Conservation (phyloP, 2,329 filamentous ascomycete species). For the Trichoderma cornu-damae region DNA sequence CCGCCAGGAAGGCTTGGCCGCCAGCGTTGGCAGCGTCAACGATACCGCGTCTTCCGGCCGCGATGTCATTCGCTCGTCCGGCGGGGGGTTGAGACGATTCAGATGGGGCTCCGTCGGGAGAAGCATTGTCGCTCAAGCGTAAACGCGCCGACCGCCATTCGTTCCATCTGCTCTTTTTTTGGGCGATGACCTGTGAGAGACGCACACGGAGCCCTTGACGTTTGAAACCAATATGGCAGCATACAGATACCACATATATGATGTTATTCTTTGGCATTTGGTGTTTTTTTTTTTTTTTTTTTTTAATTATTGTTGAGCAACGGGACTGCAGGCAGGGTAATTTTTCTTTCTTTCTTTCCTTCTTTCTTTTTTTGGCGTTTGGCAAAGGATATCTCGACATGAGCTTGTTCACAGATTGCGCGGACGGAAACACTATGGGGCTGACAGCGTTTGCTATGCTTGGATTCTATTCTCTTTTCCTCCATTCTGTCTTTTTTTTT, state of each 20-base stretch:
- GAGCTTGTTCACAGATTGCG: constrained; percentile 15
- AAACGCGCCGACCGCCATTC: constrained; percentile 1
- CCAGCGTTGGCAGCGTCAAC: constrained; percentile 40
- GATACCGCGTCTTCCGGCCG: constrained; percentile 46
- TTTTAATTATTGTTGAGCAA: too few relatives aligned
- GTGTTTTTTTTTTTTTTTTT: not conserved
- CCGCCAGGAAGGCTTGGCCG: constrained; percentile 51
- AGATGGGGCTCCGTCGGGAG: constrained; percentile 50
- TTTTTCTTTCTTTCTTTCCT: too few relatives aligned
- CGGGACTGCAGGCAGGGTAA: not conserved
- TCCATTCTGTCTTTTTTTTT: not conserved
- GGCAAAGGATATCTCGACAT: constrained; percentile 5
- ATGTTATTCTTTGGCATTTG: constrained; percentile 6
- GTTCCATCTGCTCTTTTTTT: not conserved
- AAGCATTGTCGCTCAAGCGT: constrained; percentile 43
- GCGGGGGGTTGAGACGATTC: constrained; percentile 48
- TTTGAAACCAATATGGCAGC: constrained; percentile 3
- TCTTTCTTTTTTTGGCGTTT: too few relatives aligned
- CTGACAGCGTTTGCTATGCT: constrained; percentile 9
- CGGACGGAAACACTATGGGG: constrained; percentile 13
- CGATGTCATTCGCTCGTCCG: constrained; percentile 49
- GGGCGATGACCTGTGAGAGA: not conserved
- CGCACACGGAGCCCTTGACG: constrained; percentile 2
- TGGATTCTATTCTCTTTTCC: not conserved
- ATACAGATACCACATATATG: constrained; percentile 18